Conservation (phyloP, 1,139 yeast genomes). For the Geotrichum aggregatum region DNA sequence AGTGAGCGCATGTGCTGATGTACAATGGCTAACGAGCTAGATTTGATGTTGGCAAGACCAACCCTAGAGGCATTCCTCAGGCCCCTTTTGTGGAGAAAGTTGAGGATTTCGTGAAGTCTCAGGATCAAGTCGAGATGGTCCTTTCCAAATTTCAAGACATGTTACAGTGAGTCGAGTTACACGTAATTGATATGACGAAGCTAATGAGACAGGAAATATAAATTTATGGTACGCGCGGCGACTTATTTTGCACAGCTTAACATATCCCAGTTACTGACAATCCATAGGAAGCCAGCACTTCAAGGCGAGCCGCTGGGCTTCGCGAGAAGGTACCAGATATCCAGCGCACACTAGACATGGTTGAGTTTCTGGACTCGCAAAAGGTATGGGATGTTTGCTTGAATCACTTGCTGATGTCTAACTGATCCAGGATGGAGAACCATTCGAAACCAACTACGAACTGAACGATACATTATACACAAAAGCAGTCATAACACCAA, state of each 20-base stretch:
- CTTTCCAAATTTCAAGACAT: slow-evolving; percentile 74
- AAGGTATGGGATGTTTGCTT: slow-evolving; percentile 31
- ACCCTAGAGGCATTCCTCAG: slow-evolving; percentile 93
- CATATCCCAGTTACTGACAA: background rate
- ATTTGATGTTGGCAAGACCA: slow-evolving; percentile 37
- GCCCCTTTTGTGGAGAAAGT: slow-evolving; percentile 92
- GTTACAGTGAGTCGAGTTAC: slow-evolving; percentile 44
- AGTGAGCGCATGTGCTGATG: background rate
- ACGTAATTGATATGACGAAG: background rate
- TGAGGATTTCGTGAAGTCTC: slow-evolving; percentile 62
- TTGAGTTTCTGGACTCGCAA: slow-evolving; percentile 53
- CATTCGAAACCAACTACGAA: slow-evolving; percentile 72
- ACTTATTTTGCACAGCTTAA: background rate
- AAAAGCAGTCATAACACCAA: slow-evolving; percentile 63
- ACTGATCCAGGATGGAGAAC: slow-evolving; percentile 36
- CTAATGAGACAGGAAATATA: slow-evolving; percentile 48
- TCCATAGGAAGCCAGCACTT: slow-evolving; percentile 53
- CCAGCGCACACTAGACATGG: slow-evolving; percentile 72
- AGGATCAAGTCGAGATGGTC: slow-evolving; percentile 65
- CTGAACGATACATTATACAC: slow-evolving; percentile 89
- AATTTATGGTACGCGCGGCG: slow-evolving; percentile 55
- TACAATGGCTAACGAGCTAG: slow-evolving; percentile 3
- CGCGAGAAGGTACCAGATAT: slow-evolving; percentile 84
- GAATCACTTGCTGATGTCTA: background rate
- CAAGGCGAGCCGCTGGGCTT: slow-evolving; percentile 62